Evolutionary conservation across 352 stramenopile species (phyloP), one percentile per base, ranked within the genome.

Genomic region (Phytophthora fragariae): DNA sequence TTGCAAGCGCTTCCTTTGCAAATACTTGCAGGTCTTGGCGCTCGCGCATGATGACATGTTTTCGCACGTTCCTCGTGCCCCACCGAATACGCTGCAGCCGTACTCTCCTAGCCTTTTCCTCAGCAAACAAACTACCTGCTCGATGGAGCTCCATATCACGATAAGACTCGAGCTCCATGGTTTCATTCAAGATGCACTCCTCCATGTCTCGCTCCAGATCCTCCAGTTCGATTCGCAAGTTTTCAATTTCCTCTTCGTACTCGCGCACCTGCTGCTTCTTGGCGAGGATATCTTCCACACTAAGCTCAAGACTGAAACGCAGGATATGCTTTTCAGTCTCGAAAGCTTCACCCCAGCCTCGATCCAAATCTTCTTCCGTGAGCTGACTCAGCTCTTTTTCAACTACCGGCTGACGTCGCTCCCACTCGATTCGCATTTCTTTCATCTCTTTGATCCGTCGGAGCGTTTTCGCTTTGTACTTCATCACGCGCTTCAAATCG

Each of bases 191-290:
- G 5, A 94, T 70, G 19, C 76, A 85, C 46, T 93, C 89, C 62
- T 95, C 89, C 12, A 90, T 53, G 41, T 95, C 88, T 0, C 88
- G 83, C 69, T 96, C 89, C n/a, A 96, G 67, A 24, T 94, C 86
- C 71, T 96, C 88, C 7, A 93, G 55, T 57, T 96, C 89, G 7
- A 93, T 68, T 0, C 87, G 67, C 56, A 96, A 65, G 37, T 89
- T 76, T 24, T 93, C 86, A 8, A 96, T 87, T 61, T 94, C 88
- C 7, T 57, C 72, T 14, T 94, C 87, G 59, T 93, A 96, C 60
- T 92, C 82, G 6, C 83, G 71, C 14, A 92, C 83, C 56, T 93
- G 82, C n/a, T 90, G 71, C 47, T 81, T 82, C 12, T 69, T 81
- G 19, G 75, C 77, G 0, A 91, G 72, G 58, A 96, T 91, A 35